These are phyloP conservation scores for Aspergillus ibericus DNA, from an alignment of 2,329 filamentous ascomycete species.

Conservation along the genomic window DNA sequence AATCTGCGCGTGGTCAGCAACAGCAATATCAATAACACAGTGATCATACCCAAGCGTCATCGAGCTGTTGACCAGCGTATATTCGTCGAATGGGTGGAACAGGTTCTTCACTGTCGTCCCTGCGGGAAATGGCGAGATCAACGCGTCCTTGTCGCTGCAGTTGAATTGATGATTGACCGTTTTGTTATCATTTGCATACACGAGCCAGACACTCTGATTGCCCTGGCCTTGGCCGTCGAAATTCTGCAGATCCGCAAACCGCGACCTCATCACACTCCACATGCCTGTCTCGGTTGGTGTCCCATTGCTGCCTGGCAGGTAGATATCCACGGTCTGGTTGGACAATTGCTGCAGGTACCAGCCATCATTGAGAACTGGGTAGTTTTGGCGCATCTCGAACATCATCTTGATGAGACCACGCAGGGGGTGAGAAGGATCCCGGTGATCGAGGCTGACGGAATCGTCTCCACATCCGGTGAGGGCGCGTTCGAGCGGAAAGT, in stretches of 20 bases:
- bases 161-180: constrained; percentile 57
- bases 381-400: constrained; percentile 58
- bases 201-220: constrained; percentile 48
- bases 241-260: constrained; percentile 49
- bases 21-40: no score
- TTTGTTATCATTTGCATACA: constrained; percentile 47
- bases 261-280: constrained; percentile 55
- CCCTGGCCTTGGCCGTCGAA: constrained; percentile 33
- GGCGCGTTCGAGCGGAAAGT: constrained; percentile 57
- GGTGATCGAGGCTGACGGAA: constrained; percentile 58
- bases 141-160: constrained; percentile 50
- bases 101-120: constrained; percentile 60
- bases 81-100: constrained; percentile 60
- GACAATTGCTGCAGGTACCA: constrained; percentile 56
- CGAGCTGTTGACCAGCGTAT: constrained; percentile 48
- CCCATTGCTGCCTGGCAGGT: constrained; percentile 52
- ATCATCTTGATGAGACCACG: constrained; percentile 61
- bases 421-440: constrained; percentile 61
- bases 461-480: constrained; percentile 57
- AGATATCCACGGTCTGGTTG: constrained; percentile 53
- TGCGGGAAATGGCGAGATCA: constrained; percentile 56
- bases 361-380: constrained; percentile 60
- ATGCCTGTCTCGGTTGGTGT: constrained; percentile 58
- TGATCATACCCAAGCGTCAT: constrained; percentile 39
- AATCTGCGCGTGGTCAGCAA: constrained; percentile 22